Percentiles rank a stretch among this genome's conserved stretches.
These are phyloP conservation scores for Parastagonospora nodorum DNA, from an alignment of 2,329 filamentous ascomycete genomes.

Conservation along the genomic window DNA sequence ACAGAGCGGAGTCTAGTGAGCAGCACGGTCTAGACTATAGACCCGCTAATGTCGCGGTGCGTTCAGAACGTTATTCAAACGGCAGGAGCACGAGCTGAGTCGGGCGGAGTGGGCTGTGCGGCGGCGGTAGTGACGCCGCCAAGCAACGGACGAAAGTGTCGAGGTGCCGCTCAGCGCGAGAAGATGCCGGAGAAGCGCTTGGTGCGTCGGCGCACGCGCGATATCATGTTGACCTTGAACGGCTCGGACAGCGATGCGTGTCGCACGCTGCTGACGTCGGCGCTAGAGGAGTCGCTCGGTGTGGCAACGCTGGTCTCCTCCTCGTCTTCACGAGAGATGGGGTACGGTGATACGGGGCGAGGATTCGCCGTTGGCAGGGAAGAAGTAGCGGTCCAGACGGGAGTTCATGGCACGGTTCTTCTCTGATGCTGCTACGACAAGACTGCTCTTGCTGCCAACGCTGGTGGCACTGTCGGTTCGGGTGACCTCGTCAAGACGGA, in stretches of 20 bases:
- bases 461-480: slow-evolving; percentile 45
- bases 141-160: background rate
- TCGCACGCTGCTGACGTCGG: slow-evolving; percentile 34
- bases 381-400: slow-evolving; percentile 47
- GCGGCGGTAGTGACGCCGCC: slow-evolving; percentile 19
- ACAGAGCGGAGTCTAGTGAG: slow-evolving; percentile 8
- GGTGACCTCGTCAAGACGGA: slow-evolving; percentile 43
- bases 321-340: slow-evolving; percentile 34
- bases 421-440: slow-evolving; percentile 43
- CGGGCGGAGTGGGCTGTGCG: slow-evolving; percentile 16
- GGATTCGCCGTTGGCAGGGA: slow-evolving; percentile 24
- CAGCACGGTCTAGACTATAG: slow-evolving; percentile 28
- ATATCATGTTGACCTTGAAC: slow-evolving; percentile 39
- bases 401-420: slow-evolving; percentile 49
- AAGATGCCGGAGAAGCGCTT: slow-evolving; percentile 46
- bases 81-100: slow-evolving; percentile 12
- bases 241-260: slow-evolving; percentile 37
- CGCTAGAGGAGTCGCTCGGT: slow-evolving; percentile 44
- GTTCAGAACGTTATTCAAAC: slow-evolving; percentile 16
- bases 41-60: slow-evolving; percentile 15
- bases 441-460: slow-evolving; percentile 39
- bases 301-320: slow-evolving; percentile 35
- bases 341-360: slow-evolving; percentile 30
- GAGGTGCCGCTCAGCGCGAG: slow-evolving; percentile 30
- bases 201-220: slow-evolving; percentile 42